Evolutionary conservation across 805 yeast species (phyloP), one percentile per base, ranked within the genome.

Genomic region (Sugiyamaella floridensis): DNA sequence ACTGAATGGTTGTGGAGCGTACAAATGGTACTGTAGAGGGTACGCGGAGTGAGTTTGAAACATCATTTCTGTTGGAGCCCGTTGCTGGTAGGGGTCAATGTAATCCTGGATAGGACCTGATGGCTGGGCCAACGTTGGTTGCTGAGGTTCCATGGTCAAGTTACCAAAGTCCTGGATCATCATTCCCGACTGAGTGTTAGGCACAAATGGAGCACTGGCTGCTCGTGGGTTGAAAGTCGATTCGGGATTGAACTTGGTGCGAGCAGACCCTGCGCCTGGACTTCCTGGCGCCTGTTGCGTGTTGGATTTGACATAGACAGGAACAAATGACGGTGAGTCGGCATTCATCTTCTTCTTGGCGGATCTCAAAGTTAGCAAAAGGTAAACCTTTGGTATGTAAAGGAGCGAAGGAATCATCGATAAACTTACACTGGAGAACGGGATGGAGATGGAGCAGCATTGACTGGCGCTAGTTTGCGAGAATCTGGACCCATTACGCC

Each of bases 1-100:
- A 11, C 47, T 29, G 32, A 89, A 90, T 9, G 97, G 92, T 29
- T 81, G 77, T 1, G 97, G 97, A 0, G 97, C 93, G 69, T 92
- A 90, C 41, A 89, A 70, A 68, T 90, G 96, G 65, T 87, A 86
- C 62, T 89, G 89, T 44, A 87, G 70, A 59, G 71, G 68, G 45
- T 61, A 58, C 14, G 59, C 53, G n/a, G 62, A 55, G 34, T 62
- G 67, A 26, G 55, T 59, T 29, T 57, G 56, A 32, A 47, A 60
- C 37, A 55, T 49, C 53, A 50, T 48, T 37, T 52, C 54, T 34
- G 45, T 42, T 51, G n/a, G 29, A n/a, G 32, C 22, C 14, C 32
- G 46, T 12, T 43, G 26, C 28, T n/a, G 29, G 29, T 20, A n/a
- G 8, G 20, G 26, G 15, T 43, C 46, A 20, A 43, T 43, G 28